Conservation (phyloP, 306 rosid species). For the Castanospermum australe region DNA sequence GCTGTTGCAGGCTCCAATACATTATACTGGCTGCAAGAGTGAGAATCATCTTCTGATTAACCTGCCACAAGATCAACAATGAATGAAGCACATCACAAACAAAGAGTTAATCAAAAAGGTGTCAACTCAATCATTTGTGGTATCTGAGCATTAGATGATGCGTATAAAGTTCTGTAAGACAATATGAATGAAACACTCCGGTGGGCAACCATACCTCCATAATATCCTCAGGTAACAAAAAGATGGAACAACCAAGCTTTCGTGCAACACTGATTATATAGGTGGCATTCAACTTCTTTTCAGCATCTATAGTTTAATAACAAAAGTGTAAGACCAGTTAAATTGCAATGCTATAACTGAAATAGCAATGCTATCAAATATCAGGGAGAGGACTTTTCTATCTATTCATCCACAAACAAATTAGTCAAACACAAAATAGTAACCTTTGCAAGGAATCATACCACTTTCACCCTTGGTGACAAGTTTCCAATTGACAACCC, state of each 20-base stretch:
- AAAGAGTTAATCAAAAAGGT: neutral
- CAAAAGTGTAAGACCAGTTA: constrained; percentile 17
- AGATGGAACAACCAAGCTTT: constrained; percentile 95
- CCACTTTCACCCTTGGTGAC: constrained; percentile 93
- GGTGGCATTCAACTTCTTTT: constrained; percentile 91
- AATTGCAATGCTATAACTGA: neutral
- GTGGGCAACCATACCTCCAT: constrained; percentile 71
- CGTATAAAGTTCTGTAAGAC: neutral
- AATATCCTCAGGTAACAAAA: constrained; percentile 91
- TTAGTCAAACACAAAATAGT: neutral
- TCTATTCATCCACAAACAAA: neutral
- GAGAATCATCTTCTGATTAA: constrained; percentile 94
- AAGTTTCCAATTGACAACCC: constrained; percentile 98
- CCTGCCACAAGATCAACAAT: constrained; percentile 55
- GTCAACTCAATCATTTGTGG: neutral
- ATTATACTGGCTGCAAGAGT: constrained; percentile 86
- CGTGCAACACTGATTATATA: constrained; percentile 93
- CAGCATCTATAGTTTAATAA: constrained; percentile 56
- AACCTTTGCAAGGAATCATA: constrained; percentile 35
- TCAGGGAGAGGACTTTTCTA: neutral
- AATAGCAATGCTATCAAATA: neutral
- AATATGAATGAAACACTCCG: neutral
- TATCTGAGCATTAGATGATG: neutral
- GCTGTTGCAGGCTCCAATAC: constrained; percentile 91
- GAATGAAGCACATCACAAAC: neutral